These are phyloP conservation scores for Trichomonascaceae sp. DNA, from an alignment of 1,139 yeast genomes.

Conservation along the genomic window DNA sequence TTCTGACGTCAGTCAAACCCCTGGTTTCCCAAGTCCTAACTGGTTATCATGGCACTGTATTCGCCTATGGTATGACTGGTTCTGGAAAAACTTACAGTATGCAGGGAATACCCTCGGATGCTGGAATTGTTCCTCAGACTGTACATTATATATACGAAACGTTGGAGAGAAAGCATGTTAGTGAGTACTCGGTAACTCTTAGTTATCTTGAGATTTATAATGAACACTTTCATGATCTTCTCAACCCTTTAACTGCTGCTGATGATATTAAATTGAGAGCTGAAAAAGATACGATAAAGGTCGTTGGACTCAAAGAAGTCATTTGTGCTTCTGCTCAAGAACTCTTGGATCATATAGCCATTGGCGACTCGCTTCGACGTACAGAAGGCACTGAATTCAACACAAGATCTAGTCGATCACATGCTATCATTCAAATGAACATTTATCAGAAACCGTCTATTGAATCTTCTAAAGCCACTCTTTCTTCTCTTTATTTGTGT, in stretches of 20 bases:
- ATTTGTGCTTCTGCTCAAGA: slow-evolving; percentile 58
- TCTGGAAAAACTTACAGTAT: slow-evolving; percentile 91
- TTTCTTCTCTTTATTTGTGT: slow-evolving; percentile 73
- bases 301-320: slow-evolving; percentile 65
- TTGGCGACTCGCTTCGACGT: slow-evolving; percentile 72
- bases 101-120: slow-evolving; percentile 63
- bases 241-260: slow-evolving; percentile 31
- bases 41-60: slow-evolving; percentile 84
- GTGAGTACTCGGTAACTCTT: slow-evolving; percentile 44
- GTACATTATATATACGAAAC: slow-evolving; percentile 55
- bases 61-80: slow-evolving; percentile 95
- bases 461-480: slow-evolving; percentile 24
- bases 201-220: slow-evolving; percentile 88
- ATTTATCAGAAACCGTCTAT: slow-evolving; percentile 39
- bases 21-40: slow-evolving; percentile 62
- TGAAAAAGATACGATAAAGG: slow-evolving; percentile 63
- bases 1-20: slow-evolving; percentile 52
- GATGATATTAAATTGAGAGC: slow-evolving; percentile 54
- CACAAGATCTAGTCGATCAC: slow-evolving; percentile 80
- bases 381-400: slow-evolving; percentile 88
- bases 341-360: slow-evolving; percentile 69
- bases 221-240: slow-evolving; percentile 73
- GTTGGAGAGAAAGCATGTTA: slow-evolving; percentile 8
- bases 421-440: slow-evolving; percentile 76
- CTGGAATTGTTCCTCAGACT: slow-evolving; percentile 75